Conservation (phyloP, 2,329 filamentous ascomycete species). For the Endocalyx cinctus region DNA sequence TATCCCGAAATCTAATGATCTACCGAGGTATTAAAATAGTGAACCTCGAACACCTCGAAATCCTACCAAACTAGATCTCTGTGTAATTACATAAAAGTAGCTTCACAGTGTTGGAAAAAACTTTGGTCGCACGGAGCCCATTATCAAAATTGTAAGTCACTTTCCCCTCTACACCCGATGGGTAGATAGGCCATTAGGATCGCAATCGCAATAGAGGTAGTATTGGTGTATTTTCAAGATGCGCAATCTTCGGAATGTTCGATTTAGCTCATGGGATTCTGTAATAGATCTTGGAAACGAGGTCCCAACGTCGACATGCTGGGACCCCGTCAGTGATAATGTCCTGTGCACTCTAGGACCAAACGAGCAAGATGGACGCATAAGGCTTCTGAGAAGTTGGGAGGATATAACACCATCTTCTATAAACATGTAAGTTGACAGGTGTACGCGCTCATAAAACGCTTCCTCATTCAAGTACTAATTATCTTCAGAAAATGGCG, state of each 20-base stretch:
- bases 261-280: constrained; percentile 61
- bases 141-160: too few relatives aligned
- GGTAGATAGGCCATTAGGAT: too few relatives aligned
- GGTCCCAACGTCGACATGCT: constrained; percentile 71
- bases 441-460: background rate
- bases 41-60: too few relatives aligned
- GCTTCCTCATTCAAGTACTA: background rate
- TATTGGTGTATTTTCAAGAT: too few relatives aligned
- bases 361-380: constrained; percentile 60
- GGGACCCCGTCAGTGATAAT: constrained; percentile 76
- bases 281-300: constrained; percentile 42
- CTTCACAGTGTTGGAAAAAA: too few relatives aligned
- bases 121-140: too few relatives aligned
- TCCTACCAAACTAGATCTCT: too few relatives aligned
- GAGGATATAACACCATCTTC: constrained; percentile 35
- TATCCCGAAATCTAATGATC: too few relatives aligned
- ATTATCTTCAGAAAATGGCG: constrained; percentile 28
- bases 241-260: constrained; percentile 82
- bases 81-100: too few relatives aligned
- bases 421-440: constrained; percentile 37
- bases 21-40: too few relatives aligned
- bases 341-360: constrained; percentile 84
- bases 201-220: too few relatives aligned
- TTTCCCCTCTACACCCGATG: too few relatives aligned
- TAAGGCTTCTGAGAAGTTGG: constrained; percentile 63